Evolutionary conservation across 257 asterid species (phyloP).

Genomic region (Salvia splendens): DNA sequence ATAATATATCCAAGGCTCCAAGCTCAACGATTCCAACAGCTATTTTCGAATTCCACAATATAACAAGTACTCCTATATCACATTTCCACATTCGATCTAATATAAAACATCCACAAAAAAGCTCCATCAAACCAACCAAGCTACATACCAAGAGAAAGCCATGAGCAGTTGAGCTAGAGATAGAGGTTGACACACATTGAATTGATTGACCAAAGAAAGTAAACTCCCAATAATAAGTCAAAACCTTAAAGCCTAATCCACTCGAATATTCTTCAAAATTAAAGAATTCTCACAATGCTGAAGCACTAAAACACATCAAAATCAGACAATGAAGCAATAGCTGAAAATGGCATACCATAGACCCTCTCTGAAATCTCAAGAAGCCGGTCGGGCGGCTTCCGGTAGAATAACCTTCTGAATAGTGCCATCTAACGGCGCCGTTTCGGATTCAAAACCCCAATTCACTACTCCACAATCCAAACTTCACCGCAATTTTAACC

Average conservation of each 20-base stretch:
- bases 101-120: slow-evolving; percentile 17
- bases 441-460: slow-evolving; percentile 69
- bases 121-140: slow-evolving; percentile 17
- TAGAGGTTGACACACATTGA: slow-evolving; percentile 12
- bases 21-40: slow-evolving; percentile 21
- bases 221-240: slow-evolving; percentile 20
- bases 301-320: slow-evolving; percentile 22
- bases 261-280: slow-evolving; percentile 10
- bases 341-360: slow-evolving; percentile 59
- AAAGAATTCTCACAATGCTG: slow-evolving; percentile 17
- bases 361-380: slow-evolving; percentile 99
- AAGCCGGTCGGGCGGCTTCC: slow-evolving; percentile 99
- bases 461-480: slow-evolving; percentile 33
- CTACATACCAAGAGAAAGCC: slow-evolving; percentile 18
- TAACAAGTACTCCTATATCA: background rate
- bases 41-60: background rate
- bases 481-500: slow-evolving; percentile 34
- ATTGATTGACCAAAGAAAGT: slow-evolving; percentile 17
- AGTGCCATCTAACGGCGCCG: slow-evolving; percentile 99
- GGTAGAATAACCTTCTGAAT: slow-evolving; percentile 93
- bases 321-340: slow-evolving; percentile 18
- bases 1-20: background rate
- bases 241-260: slow-evolving; percentile 26
- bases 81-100: slow-evolving; percentile 11
- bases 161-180: slow-evolving; percentile 27